These are phyloP conservation scores for Ajuga reptans DNA, from an alignment of 305 asterid species.

Conservation along the genomic window DNA sequence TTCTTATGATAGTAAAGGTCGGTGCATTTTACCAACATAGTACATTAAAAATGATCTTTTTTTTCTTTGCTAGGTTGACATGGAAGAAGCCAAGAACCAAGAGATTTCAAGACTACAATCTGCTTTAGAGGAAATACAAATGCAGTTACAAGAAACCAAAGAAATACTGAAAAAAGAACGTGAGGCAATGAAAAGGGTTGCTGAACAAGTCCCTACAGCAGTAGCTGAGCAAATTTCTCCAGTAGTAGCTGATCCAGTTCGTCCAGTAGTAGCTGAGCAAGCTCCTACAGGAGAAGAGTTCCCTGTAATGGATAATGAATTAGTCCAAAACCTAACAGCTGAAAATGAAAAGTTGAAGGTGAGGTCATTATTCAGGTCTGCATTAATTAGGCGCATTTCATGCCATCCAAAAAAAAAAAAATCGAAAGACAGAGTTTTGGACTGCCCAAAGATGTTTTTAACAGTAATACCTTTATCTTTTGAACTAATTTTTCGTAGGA, in stretches of 20 bases:
- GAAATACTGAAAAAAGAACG: conserved; percentile 27
- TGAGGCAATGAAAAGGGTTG: conserved; percentile 23
- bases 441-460: not conserved
- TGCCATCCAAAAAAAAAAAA: not conserved
- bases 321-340: conserved; percentile 43
- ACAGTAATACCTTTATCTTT: not conserved
- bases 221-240: conserved; percentile 20
- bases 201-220: conserved; percentile 20
- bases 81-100: conserved; percentile 40
- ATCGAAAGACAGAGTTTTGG: too few relatives aligned
- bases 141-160: conserved; percentile 30
- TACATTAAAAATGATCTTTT: not conserved
- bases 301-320: conserved; percentile 44
- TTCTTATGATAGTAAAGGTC: not conserved
- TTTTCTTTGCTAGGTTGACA: conserved; percentile 29
- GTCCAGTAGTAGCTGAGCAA: conserved; percentile 8
- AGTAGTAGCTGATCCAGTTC: conserved; percentile 22
- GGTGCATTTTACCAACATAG: not conserved
- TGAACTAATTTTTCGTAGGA: not conserved
- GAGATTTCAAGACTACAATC: conserved; percentile 37
- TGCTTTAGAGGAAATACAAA: conserved; percentile 38
- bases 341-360: conserved; percentile 84
- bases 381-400: not conserved
- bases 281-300: conserved; percentile 27
- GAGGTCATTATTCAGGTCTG: conserved; percentile 14